Evolutionary conservation across 1,139 yeast genomes (phyloP).

Genomic region (Sugiyamaella xylanicola): DNA sequence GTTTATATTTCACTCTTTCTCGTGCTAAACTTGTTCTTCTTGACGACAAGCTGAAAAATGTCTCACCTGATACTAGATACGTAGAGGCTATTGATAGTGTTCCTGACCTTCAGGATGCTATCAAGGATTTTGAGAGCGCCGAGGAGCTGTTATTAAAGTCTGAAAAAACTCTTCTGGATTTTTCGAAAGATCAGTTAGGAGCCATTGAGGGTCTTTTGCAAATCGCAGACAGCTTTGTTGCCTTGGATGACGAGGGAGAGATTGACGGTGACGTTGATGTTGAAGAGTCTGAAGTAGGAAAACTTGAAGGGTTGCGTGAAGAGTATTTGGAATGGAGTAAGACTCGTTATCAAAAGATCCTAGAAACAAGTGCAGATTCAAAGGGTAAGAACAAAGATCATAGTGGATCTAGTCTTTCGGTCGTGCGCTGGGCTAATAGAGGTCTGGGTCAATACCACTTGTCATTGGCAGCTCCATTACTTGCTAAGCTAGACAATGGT

Average conservation of each 20-base stretch:
- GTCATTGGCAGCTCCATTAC: constrained; percentile 41
- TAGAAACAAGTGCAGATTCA: constrained; percentile 27
- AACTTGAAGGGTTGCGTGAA: constrained; percentile 23
- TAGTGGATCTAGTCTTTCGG: constrained; percentile 24
- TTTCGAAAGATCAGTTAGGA: constrained; percentile 18
- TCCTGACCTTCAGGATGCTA: constrained; percentile 45
- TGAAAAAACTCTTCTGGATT: constrained; percentile 14
- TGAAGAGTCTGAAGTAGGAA: constrained; percentile 46
- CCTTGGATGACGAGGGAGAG: constrained; percentile 64
- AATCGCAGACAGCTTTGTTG: constrained; percentile 60
- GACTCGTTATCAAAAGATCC: constrained; percentile 29
- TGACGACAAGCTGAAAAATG: constrained; percentile 35
- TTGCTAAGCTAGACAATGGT: constrained; percentile 39
- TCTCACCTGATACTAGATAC: constrained; percentile 18
- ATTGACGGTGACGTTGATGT: constrained; percentile 51
- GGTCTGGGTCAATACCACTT: constrained; percentile 42
- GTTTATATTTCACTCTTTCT: constrained; percentile 55
- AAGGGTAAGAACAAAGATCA: constrained; percentile 31
- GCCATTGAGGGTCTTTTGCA: constrained; percentile 48
- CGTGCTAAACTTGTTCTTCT: constrained; percentile 54
- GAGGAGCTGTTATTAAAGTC: constrained; percentile 43
- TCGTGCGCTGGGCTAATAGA: constrained; percentile 35
- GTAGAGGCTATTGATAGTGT: constrained; percentile 22
- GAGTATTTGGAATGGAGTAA: constrained; percentile 33
- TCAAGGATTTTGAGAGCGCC: constrained; percentile 51